Conservation (phyloP, 306 rosid genomes). For the Myrica gale region DNA sequence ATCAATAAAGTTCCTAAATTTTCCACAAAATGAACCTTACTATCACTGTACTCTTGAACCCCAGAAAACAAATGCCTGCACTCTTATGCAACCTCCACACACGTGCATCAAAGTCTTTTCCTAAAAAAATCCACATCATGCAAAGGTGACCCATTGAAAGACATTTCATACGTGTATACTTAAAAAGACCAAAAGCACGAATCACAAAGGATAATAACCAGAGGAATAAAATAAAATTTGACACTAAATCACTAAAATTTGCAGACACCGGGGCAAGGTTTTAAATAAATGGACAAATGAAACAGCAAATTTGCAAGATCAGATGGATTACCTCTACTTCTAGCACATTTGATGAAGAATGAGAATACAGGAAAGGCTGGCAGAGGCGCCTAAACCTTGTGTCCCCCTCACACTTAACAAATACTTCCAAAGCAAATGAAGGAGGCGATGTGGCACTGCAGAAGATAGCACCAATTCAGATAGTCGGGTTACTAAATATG, state of each 20-base stretch:
- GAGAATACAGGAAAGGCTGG: constrained; percentile 96
- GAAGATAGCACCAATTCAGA: constrained; percentile 25
- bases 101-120: neutral
- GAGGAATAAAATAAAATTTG: neutral
- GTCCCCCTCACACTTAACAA: constrained; percentile 98
- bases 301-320: constrained; percentile 19
- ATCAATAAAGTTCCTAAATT: neutral
- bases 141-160: neutral
- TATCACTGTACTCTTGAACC: neutral
- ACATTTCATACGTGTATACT: neutral
- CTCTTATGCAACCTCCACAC: neutral
- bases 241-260: constrained; percentile 20
- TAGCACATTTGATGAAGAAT: constrained; percentile 91
- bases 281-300: constrained; percentile 17
- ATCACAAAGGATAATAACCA: constrained; percentile 1
- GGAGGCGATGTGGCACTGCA: constrained; percentile 97
- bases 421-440: constrained; percentile 92
- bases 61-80: neutral
- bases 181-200: neutral
- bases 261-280: neutral
- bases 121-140: neutral
- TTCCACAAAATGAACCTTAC: neutral
- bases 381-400: constrained; percentile 97
- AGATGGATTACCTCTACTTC: constrained; percentile 83
- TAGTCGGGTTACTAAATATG: constrained; percentile 14